phyloP scores from a whole-genome alignment of 1,284 basidiomycete species.

The Pterulicium gracile region DNA sequence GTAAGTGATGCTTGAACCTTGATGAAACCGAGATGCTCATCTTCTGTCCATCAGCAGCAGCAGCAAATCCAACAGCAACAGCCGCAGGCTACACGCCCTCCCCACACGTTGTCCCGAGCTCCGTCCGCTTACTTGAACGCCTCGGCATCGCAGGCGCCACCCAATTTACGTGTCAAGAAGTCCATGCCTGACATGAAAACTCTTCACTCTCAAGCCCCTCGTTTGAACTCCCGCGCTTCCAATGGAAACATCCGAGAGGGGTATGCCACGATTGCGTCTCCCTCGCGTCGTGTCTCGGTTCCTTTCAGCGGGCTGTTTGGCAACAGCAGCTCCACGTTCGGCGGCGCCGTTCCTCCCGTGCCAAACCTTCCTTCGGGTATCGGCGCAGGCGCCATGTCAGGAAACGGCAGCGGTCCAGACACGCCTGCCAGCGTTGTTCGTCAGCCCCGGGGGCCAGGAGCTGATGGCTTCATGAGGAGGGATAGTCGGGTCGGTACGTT shows the following conservation, averaged over 20 bases:
- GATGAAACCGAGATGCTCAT: no score
- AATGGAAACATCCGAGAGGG: conserved; percentile 88
- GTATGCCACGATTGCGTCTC: conserved; percentile 80
- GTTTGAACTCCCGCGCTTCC: conserved; percentile 74
- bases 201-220: conserved; percentile 70
- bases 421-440: conserved; percentile 53
- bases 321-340: conserved; percentile 29
- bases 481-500: conserved; percentile 46
- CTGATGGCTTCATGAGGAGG: conserved; percentile 56
- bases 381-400: conserved; percentile 30
- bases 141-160: conserved; percentile 35
- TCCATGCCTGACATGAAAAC: conserved; percentile 93
- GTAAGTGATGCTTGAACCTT: conserved; percentile 28
- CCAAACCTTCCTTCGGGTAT: conserved; percentile 59
- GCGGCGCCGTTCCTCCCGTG: conserved; percentile 54
- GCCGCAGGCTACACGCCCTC: conserved; percentile 28
- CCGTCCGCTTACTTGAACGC: conserved; percentile 61
- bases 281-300: conserved; percentile 62
- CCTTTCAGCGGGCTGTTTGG: conserved; percentile 57
- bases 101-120: conserved; percentile 61
- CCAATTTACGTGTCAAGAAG: conserved; percentile 78
- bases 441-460: conserved; percentile 71
- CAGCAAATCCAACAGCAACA: conserved; percentile 21
- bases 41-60: conserved; percentile 14
- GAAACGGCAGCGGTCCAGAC: conserved; percentile 28